Evolutionary conservation across 768 basidiomycete genomes (phyloP), one percentile per base, ranked within the genome.

Genomic region (Boletus rubroflammeus): DNA sequence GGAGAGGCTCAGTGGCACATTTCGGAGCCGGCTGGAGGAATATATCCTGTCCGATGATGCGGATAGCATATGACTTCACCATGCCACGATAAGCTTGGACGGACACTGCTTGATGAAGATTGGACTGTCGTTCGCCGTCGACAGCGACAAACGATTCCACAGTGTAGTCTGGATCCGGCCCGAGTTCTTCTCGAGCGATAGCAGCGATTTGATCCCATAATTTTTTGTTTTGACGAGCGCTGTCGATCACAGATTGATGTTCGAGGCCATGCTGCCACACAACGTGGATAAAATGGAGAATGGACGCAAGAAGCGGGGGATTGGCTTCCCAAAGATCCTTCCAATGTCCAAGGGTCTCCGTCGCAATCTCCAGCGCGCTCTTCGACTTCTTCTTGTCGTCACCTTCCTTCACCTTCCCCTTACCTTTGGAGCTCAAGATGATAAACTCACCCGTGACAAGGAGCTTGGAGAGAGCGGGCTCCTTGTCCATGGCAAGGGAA

Each of bases 261-360:
- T 94, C 86, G 58, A 85, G 74, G 28, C 83, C 84, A 62, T 91
- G 87, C 67, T 88, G 81, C 92, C 90, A 90, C 17, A 89, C 82
- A 25, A 84, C 76, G 56, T 85, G 81, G 61, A 93, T 70, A 73
- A 95, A 96, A 6, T 81, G 77, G 45, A 96, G 71, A 19, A 90
- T 79, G 11, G 85, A 83, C 0, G 86, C 79, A 13, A 97, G 77
- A 9, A 94, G 73, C 19, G 85, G 79, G 0, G 93, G 90, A 56
- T 90, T 90, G 28, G 79, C 68, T 40, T 88, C 83, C 87, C 91
- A 92, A 42, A 88, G 75, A 25, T 81, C 81, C 46, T 82, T 81
- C 90, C 90, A 93, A 42, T 76, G 77, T 6, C 74, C 76, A 8
- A 95, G 72, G 54, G 84, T 81, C 32, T 86, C 80, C 7, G 79